Evolutionary conservation across 176 grass and related monocot genomes (phyloP), one percentile per base, ranked within the genome.

Genomic region (Carex pumila): DNA sequence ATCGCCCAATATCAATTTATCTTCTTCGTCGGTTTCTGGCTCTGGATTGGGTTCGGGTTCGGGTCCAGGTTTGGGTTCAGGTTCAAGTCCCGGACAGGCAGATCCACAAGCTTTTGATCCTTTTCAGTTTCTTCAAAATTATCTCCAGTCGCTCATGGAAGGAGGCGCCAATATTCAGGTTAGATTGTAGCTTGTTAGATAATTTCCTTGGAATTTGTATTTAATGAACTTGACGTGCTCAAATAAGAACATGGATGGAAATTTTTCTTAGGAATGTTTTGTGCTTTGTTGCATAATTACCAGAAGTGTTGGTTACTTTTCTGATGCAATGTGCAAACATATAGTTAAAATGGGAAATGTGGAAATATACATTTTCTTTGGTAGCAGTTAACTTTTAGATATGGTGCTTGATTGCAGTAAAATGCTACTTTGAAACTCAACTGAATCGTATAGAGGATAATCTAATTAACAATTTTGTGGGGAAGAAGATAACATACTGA

Each of bases 151-250:
- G 17, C 86, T 98, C 55, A 57, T 93, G 79, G 84, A 91, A 50
- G 92, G 90, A 32, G 92, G 92, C 56, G 87, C 89, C 53, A 93
- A 93, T 81, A 88, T 97, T 80, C 94, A 93, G 91, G 86, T 83
- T 52, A 10, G 80, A 17, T 36, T 56, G 25, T 54, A 19, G 68
- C 37, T 71, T 55, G 72, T 53, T 47, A 54, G 6, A 9, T 52
- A 52, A 47, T 13, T 12, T 52, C 1, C 43, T 49, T 73, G 43
- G n/a, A 25, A 52, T 52, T 13, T 22, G 41, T 73, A 25, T 78
- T 57, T 14, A 34, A 56, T 78, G 25, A 57, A 56, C 45, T 57
- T 57, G 49, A 57, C 56, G 10, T 77, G 49, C 52, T 52, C 36
- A 78, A 77, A 78, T 77, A 34, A 32, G 25, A 57, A 32, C 73